phyloP scores from a whole-genome alignment of 2,329 filamentous ascomycete species.

The Colletotrichum zoysiae region DNA sequence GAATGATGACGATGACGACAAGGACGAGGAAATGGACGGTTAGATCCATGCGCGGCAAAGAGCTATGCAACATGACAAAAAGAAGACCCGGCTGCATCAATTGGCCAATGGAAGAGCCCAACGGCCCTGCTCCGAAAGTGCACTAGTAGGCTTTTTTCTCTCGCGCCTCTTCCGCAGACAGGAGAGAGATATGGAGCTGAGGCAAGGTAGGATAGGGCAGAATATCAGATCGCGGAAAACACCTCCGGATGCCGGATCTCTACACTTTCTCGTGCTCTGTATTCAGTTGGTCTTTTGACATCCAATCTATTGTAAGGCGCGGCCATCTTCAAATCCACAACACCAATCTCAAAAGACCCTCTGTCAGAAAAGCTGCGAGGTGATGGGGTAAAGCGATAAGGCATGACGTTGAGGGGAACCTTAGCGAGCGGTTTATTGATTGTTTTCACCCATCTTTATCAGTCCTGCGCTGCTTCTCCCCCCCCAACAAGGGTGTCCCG shows the following conservation, averaged over 20 bases:
- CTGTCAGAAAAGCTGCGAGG: neutral
- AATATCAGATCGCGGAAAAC: conserved; percentile 34
- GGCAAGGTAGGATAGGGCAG: conserved; percentile 9
- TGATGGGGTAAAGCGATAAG: neutral
- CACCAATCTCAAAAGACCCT: neutral
- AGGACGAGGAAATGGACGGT: conserved; percentile 35
- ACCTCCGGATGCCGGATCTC: conserved; percentile 17
- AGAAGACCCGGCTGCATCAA: neutral
- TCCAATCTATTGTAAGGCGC: neutral
- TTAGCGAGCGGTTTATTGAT: conserved; percentile 12
- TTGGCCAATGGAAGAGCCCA: conserved; percentile 15
- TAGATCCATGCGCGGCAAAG: neutral
- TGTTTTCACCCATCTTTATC: conserved; percentile 18
- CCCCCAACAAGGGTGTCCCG: neutral
- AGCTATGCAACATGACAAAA: neutral
- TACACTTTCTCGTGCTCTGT: neutral
- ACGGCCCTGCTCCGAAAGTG: neutral
- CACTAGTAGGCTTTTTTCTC: neutral
- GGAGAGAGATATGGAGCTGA: neutral
- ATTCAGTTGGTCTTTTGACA: neutral
- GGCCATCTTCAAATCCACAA: conserved; percentile 24
- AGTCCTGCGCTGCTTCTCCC: neutral
- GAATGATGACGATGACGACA: conserved; percentile 29
- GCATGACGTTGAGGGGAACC: neutral
- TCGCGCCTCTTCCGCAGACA: neutral